Evolutionary conservation across 1,139 yeast species (phyloP), one percentile per base, ranked within the genome.

Genomic region (Geotrichum macrosporum): DNA sequence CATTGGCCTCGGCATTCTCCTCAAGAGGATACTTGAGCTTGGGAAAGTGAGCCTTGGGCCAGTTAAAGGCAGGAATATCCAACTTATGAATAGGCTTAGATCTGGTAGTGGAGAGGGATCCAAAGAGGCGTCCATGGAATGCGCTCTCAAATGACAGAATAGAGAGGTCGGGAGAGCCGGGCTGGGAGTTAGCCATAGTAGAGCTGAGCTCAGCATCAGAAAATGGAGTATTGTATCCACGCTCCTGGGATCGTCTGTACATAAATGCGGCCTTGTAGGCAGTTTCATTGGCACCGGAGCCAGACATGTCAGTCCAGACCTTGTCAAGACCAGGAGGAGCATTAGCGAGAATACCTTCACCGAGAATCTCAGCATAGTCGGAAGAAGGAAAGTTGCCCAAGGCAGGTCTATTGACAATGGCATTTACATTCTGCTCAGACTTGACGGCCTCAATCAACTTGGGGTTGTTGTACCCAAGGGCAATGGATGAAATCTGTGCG

Each of bases 41-140:
- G 50, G 94, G 94, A 73, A 80, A 84, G 56, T 83, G 79, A 38
- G 94, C 92, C 66, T 81, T 82, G 62, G 94, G 94, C 94, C 94
- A 84, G 58, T 82, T 77, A 71, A 84, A 84, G 13, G 88, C 77
- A 51, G 94, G 94, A 65, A 84, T 77, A 63, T 84, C 94, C 66
- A 84, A 75, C 71, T 84, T 84, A 72, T 84, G 94, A 57, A 84
- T 75, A 54, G 94, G 88, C 72, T 83, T 84, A 46, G 92, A 81
- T 64, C 88, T 73, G 24, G 94, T 84, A 55, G 84, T 76, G 20
- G 89, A 79, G 35, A 81, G 82, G 39, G 88, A 75, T 18, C 92
- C 94, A 69, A 84, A 82, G 54, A 83, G 71, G 66, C 94, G 77
- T 51, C 94, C 94, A 64, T 84, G 94, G 82, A 84, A 84, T 26